These are phyloP conservation scores for Sclerotinia minor DNA, from an alignment of 2,329 filamentous ascomycete genomes.

Conservation along the genomic window DNA sequence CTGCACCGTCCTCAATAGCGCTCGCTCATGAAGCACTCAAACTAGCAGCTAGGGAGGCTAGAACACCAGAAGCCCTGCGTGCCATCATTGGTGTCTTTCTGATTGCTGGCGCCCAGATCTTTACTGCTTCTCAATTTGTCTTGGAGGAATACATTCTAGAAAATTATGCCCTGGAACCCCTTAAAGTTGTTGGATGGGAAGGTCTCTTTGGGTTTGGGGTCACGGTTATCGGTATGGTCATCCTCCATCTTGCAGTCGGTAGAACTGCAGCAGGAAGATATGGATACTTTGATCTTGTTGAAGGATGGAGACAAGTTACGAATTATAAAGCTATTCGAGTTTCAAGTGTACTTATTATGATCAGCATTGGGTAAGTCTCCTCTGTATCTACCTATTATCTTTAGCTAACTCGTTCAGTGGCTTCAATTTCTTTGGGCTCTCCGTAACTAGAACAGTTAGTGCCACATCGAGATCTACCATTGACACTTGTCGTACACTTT, in stretches of 20 bases:
- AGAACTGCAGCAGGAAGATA: slow-evolving; percentile 69
- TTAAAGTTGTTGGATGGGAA: slow-evolving; percentile 95
- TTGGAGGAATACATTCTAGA: slow-evolving; percentile 91
- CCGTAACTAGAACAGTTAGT: slow-evolving; percentile 84
- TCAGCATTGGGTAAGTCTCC: slow-evolving; percentile 82
- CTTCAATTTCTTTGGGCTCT: slow-evolving; percentile 98
- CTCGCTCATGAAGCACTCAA: slow-evolving; percentile 47
- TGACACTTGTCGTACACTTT: slow-evolving; percentile 93
- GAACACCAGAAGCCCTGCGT: slow-evolving; percentile 58
- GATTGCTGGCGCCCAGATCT: slow-evolving; percentile 93
- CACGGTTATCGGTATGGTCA: slow-evolving; percentile 75
- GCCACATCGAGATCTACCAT: slow-evolving; percentile 95
- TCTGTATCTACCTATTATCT: not conserved
- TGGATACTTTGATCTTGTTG: slow-evolving; percentile 87
- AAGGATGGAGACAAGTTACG: slow-evolving; percentile 81
- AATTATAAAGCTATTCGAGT: slow-evolving; percentile 68
- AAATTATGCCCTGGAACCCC: slow-evolving; percentile 69
- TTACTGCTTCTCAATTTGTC: slow-evolving; percentile 95
- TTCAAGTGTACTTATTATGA: slow-evolving; percentile 88
- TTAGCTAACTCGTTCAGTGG: slow-evolving; percentile 55
- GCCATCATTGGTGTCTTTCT: slow-evolving; percentile 82
- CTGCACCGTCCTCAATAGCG: slow-evolving; percentile 42
- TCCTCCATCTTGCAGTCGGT: slow-evolving; percentile 77
- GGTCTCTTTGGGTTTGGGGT: slow-evolving; percentile 85
- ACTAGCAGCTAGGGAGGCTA: slow-evolving; percentile 45